Conservation (phyloP, 169 alveolate species). For the Eimeria zaria region DNA sequence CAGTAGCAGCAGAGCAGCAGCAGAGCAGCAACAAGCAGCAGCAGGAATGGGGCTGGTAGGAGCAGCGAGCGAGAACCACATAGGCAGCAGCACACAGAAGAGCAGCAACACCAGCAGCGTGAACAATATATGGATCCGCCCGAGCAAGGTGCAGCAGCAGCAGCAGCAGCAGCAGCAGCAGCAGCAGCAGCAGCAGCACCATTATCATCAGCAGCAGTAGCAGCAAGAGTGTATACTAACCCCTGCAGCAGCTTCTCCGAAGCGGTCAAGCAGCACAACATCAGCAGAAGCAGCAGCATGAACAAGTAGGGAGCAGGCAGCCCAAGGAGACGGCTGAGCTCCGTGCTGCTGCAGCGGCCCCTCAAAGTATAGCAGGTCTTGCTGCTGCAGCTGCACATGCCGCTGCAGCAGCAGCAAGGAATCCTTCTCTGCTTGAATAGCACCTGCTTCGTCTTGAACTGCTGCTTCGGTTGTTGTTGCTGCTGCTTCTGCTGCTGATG, state of each 20-base stretch:
- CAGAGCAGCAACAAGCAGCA: background rate
- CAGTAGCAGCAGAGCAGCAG: slow-evolving; percentile 25
- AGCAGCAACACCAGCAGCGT: slow-evolving; percentile 17
- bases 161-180: slow-evolving; percentile 4
- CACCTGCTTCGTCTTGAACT: slow-evolving; percentile 17
- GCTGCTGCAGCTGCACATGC: slow-evolving; percentile 71
- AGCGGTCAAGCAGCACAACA: slow-evolving; percentile 73
- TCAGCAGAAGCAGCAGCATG: slow-evolving; percentile 72
- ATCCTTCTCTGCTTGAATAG: slow-evolving; percentile 18
- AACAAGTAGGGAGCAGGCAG: slow-evolving; percentile 69
- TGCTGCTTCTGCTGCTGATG: slow-evolving; percentile 18
- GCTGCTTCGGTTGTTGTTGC: slow-evolving; percentile 25
- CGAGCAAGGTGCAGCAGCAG: background rate
- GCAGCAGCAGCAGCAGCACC: slow-evolving; percentile 34
- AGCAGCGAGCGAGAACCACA: no score
- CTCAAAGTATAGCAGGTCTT: background rate
- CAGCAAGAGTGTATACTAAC: no score
- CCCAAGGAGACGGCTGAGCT: slow-evolving; percentile 33
- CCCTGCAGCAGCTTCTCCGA: slow-evolving; percentile 83
- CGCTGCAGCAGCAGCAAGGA: slow-evolving; percentile 56
- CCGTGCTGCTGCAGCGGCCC: slow-evolving; percentile 18
- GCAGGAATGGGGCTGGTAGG: background rate
- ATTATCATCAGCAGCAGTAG: no score
- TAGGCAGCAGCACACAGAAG: background rate
- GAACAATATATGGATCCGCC: background rate